phyloP scores from a whole-genome alignment of 805 yeast species.

The Candida namnaoensis region DNA sequence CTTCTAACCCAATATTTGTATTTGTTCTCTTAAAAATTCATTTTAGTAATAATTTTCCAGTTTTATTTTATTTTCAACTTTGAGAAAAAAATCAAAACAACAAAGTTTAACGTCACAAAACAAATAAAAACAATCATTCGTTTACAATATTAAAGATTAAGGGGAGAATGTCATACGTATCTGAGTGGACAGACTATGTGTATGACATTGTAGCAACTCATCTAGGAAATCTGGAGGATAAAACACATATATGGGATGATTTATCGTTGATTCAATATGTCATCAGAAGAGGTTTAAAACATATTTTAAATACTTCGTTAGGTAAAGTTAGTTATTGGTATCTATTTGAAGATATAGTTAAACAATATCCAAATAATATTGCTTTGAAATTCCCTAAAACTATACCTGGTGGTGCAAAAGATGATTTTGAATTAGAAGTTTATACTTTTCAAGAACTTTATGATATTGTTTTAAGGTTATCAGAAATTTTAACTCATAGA shows the following conservation, averaged over 20 bases:
- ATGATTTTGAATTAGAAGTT: conserved; percentile 51
- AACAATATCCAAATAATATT: conserved; percentile 33
- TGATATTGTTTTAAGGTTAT: conserved; percentile 54
- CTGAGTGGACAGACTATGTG: no score
- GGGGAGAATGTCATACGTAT: no score
- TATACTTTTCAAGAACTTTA: conserved; percentile 66
- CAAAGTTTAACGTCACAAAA: no score
- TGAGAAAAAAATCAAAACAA: no score
- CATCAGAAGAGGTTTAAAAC: conserved; percentile 30
- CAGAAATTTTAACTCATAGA: conserved; percentile 53
- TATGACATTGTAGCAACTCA: no score
- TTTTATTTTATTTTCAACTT: no score
- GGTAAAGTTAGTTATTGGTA: conserved; percentile 57
- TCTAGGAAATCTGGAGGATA: conserved; percentile 37
- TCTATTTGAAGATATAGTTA: conserved; percentile 48
- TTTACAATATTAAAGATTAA: no score
- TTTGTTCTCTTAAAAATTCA: no score
- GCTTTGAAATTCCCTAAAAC: conserved; percentile 55
- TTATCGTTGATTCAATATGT: conserved; percentile 37
- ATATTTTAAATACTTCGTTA: conserved; percentile 18
- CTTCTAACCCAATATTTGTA: no score
- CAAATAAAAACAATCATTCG: no score
- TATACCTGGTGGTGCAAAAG: conserved; percentile 19
- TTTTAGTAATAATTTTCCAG: no score
- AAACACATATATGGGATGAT: conserved; percentile 43